Evolutionary conservation across 139 green algal species (phyloP).

Genomic region (Tetradesmus obliquus): DNA sequence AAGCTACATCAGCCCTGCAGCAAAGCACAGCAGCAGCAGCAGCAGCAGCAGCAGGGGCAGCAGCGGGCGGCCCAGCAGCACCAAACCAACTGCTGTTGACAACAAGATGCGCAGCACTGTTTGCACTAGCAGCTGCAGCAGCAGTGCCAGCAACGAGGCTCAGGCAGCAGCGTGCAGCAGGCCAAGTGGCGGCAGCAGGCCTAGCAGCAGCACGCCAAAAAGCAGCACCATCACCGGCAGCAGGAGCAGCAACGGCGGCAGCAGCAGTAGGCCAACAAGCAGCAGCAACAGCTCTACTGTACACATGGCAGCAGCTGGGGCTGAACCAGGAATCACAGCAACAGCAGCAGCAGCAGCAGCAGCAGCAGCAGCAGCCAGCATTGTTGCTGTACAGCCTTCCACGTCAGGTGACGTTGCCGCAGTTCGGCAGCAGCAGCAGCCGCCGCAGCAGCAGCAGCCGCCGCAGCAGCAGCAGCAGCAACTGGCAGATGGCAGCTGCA

Average conservation of each 20-base stretch:
- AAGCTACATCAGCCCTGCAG: no score
- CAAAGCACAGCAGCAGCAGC: constrained; percentile 14
- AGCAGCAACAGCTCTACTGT: background rate
- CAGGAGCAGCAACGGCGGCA: background rate
- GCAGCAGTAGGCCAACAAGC: background rate
- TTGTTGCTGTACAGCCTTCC: background rate
- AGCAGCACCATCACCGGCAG: no score
- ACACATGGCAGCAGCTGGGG: background rate
- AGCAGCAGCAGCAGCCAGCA: background rate
- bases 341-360: background rate
- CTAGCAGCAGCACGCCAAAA: no score
- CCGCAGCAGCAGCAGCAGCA: background rate
- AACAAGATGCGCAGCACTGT: no score
- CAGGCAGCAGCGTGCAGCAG: no score
- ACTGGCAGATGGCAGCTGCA: background rate
- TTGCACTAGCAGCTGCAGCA: no score
- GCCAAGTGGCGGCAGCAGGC: no score
- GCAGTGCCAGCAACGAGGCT: no score
- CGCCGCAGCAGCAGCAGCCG: background rate
- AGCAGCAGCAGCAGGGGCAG: background rate
- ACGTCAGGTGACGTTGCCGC: no score
- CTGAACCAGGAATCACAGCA: background rate
- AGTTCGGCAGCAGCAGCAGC: background rate
- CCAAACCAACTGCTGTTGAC: no score
- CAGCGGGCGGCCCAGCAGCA: no score